Base-by-base conservation (phyloP, 192 early-diverging fungal species). In the Coemansia sp. region DNA sequence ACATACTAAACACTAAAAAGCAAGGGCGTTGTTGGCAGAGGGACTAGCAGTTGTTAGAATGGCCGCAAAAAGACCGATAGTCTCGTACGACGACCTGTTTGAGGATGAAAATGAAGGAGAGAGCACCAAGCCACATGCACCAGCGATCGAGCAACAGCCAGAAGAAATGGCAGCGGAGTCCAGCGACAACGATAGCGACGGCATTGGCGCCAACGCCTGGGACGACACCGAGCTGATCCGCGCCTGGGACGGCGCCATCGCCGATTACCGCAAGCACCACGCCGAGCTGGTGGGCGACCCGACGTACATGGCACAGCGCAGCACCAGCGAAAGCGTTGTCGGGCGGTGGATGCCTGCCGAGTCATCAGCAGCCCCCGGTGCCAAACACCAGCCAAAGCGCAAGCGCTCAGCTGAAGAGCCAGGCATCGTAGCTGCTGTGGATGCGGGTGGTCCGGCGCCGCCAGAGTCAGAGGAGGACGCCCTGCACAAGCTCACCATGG, bases 401-500 rank as follows among this genome's bases (percentile, higher is more conserved):
- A 70, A 68, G 16, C 62, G 46, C 36, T 42, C 62, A 3, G 56
- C 41, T 15, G 42, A 39, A 18, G 49, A 48, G 11, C 39, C 42
- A 18, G 65, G 40, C n/a, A 45, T 56, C 41, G 62, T 59, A n/a
- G 67, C 49, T 5, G 55, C 49, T 9, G 59, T 63, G 3, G 9
- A 56, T 48, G 61, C 54, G 18, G 41, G 12, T 8, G 51, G 51
- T 21, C 58, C 42, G 0, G 66, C 12, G 2, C 46, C 72, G 16
- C 77, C 77, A 16, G 54, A 60, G 55, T 63, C 66, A 4, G 86
- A 89, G 19, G 83, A 92, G 22, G 89, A 89, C 10, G 85, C 85
- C 7, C 70, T 92, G 18, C 63, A 79, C 13, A 85, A 87, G 67
- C 76, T 90, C 69, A 86, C 87, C 61, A 92, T 87, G 88, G 85